These are phyloP conservation scores for Mycena leptocephala DNA, from an alignment of 768 basidiomycete species.

Conservation along the genomic window DNA sequence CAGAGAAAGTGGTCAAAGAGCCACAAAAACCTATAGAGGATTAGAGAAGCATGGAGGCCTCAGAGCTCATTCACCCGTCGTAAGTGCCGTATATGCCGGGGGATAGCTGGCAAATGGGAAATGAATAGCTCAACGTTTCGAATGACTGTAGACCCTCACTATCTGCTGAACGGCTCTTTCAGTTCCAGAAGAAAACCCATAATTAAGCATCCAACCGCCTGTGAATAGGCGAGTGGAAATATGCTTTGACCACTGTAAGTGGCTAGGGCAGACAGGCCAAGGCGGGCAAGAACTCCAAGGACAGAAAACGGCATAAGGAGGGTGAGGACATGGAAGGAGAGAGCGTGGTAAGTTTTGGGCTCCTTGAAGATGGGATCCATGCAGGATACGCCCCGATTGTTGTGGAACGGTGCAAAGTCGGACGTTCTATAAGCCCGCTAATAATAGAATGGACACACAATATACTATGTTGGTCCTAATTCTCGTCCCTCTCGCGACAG, in stretches of 20 bases:
- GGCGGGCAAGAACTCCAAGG: conserved; percentile 86
- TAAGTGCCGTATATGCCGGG: conserved; percentile 89
- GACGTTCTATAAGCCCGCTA: background rate
- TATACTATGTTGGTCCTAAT: conserved; percentile 1
- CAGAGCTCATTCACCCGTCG: conserved; percentile 73
- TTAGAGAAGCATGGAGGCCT: background rate
- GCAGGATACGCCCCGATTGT: background rate
- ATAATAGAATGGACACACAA: background rate
- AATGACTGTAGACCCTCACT: conserved; percentile 66
- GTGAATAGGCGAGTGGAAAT: conserved; percentile 88
- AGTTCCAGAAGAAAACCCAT: conserved; percentile 88
- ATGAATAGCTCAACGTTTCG: background rate
- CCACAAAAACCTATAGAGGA: conserved; percentile 88
- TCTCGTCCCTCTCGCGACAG: background rate
- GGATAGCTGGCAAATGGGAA: conserved; percentile 75
- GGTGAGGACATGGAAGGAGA: conserved; percentile 76
- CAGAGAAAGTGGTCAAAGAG: conserved; percentile 96
- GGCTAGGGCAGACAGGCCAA: conserved; percentile 84
- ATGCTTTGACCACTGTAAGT: conserved; percentile 84
- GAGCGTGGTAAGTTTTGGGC: conserved; percentile 61
- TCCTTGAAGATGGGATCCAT: conserved; percentile 53
- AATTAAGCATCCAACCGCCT: conserved; percentile 90
- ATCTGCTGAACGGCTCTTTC: conserved; percentile 80
- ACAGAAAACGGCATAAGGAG: conserved; percentile 88
- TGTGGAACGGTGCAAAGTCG: background rate